Evolutionary conservation across 78 protist genomes (phyloP).

Genomic region (Speleostelium caveatum): DNA sequence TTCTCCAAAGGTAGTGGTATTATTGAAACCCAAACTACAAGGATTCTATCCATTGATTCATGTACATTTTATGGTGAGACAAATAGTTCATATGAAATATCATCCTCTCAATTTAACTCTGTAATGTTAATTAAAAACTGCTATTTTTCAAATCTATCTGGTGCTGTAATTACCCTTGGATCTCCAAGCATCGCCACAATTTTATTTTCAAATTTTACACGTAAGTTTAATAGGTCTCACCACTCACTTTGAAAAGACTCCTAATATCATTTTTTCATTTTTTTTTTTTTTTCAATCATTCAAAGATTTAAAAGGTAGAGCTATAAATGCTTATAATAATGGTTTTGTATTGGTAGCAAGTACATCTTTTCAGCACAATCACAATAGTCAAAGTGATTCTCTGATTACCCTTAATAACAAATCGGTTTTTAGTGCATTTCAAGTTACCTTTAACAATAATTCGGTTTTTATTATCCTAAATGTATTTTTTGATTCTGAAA

Average conservation of each 20-base stretch:
- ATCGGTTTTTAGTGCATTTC: background rate
- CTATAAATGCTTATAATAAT: constrained; percentile 30
- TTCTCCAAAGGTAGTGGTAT: background rate
- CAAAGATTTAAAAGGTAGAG: background rate
- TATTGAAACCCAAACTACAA: background rate
- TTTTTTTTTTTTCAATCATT: background rate
- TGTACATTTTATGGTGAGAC: constrained; percentile 1
- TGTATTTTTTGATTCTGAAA: background rate
- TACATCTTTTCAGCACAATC: background rate
- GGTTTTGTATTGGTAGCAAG: constrained; percentile 17
- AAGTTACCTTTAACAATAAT: background rate
- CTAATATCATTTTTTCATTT: background rate
- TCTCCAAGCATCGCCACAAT: background rate
- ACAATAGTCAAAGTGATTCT: background rate
- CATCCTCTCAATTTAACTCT: background rate
- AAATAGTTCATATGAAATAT: background rate
- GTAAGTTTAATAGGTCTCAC: background rate
- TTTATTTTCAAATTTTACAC: background rate
- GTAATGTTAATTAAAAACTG: constrained; percentile 11
- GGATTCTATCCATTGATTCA: background rate
- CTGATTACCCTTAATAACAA: constrained; percentile 3
- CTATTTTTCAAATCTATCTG: background rate
- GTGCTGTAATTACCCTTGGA: background rate
- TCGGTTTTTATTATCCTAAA: background rate
- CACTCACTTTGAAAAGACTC: background rate